Conservation (phyloP, 2,329 filamentous ascomycete species). For the Diaporthe humulicola region DNA sequence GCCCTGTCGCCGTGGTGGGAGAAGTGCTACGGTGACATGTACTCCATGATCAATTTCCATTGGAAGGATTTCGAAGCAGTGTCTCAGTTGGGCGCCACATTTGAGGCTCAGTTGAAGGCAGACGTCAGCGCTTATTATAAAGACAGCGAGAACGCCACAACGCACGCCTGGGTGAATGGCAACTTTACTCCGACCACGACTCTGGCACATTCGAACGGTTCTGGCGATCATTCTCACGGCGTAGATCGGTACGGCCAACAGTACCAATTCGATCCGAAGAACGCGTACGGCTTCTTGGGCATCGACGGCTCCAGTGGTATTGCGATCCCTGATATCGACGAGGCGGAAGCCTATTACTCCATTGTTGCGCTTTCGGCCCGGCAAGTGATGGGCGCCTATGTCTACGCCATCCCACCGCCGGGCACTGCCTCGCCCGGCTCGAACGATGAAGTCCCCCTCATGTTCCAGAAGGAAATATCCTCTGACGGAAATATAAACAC, state of each 20-base stretch:
- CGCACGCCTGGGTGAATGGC: background rate
- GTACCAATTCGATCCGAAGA: slow-evolving; percentile 42
- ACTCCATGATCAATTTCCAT: slow-evolving; percentile 77
- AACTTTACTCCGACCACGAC: background rate
- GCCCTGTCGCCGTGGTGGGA: slow-evolving; percentile 82
- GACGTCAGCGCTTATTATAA: slow-evolving; percentile 37
- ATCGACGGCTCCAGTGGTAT: slow-evolving; percentile 78
- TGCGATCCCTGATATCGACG: slow-evolving; percentile 73
- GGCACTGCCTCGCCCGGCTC: background rate
- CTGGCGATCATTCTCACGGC: slow-evolving; percentile 1
- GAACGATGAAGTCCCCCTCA: slow-evolving; percentile 68
- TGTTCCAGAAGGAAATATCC: slow-evolving; percentile 88
- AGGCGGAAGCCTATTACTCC: slow-evolving; percentile 79
- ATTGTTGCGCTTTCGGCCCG: slow-evolving; percentile 84
- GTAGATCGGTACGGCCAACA: slow-evolving; percentile 33
- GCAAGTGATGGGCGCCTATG: slow-evolving; percentile 82
- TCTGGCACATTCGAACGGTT: background rate
- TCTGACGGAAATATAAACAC: slow-evolving; percentile 88
- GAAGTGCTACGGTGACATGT: slow-evolving; percentile 74
- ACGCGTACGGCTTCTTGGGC: slow-evolving; percentile 61
- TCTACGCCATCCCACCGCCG: slow-evolving; percentile 77
- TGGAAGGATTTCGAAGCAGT: slow-evolving; percentile 78
- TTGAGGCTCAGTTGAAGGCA: slow-evolving; percentile 36
- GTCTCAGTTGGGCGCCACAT: slow-evolving; percentile 43
- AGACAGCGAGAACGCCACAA: background rate